A percentile compares a stretch with the other conserved stretches of the same genome.
Conservation (phyloP, 1,139 yeast species). For the Arxiozyma slooffiae region DNA sequence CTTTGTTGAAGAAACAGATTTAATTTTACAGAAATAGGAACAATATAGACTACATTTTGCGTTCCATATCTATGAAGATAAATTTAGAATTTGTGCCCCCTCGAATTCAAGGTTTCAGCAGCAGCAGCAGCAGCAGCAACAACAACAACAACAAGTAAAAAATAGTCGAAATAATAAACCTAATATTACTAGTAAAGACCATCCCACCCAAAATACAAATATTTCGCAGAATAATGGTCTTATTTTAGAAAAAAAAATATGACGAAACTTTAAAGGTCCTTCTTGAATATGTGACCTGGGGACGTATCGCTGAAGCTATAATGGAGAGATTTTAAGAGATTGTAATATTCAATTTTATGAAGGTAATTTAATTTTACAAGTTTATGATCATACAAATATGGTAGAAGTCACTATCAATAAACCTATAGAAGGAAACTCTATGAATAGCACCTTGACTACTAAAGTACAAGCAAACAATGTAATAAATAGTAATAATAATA, state of each 20-base stretch:
- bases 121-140: no score
- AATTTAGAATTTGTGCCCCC: slow-evolving; percentile 46
- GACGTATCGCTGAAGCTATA: slow-evolving; percentile 80
- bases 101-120: slow-evolving; percentile 33
- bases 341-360: slow-evolving; percentile 76
- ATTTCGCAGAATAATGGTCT: slow-evolving; percentile 44
- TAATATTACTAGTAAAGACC: background rate
- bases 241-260: slow-evolving; percentile 66
- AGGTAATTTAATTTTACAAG: slow-evolving; percentile 77
- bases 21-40: slow-evolving; percentile 67
- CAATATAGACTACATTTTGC: slow-evolving; percentile 74
- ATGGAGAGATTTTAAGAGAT: slow-evolving; percentile 81
- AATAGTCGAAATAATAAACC: slow-evolving; percentile 11
- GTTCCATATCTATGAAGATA: slow-evolving; percentile 83
- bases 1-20: slow-evolving; percentile 63
- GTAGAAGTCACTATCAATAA: slow-evolving; percentile 23
- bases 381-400: slow-evolving; percentile 60
- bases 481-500: no score
- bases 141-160: slow-evolving; percentile 29
- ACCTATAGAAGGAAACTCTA: background rate
- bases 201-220: background rate
- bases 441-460: background rate
- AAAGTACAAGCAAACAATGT: slow-evolving; percentile 1
- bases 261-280: slow-evolving; percentile 75
- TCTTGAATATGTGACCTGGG: slow-evolving; percentile 65